Evolutionary conservation across 2,329 filamentous ascomycete genomes (phyloP).

Genomic region (Gyromitra esculenta): DNA sequence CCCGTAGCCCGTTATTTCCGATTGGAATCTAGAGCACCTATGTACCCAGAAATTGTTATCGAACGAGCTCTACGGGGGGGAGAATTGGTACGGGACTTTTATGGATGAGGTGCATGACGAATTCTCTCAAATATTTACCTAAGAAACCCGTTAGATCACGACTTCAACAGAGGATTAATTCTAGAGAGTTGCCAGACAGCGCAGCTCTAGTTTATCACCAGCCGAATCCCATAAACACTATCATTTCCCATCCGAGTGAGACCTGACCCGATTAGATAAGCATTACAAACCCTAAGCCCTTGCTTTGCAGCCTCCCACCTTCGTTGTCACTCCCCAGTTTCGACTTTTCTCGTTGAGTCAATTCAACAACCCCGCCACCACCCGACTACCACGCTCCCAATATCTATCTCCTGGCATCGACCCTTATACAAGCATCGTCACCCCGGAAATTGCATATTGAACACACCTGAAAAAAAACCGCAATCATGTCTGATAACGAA

Average conservation of each 20-base stretch:
- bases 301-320: background rate
- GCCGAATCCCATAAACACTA: background rate
- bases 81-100: too few species aligned
- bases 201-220: background rate
- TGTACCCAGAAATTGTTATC: too few species aligned
- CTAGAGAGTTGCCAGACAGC: too few species aligned
- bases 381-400: slow-evolving; percentile 30
- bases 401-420: slow-evolving; percentile 32
- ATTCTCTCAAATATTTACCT: too few species aligned
- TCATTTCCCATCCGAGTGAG: slow-evolving; percentile 29
- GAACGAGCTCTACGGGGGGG: too few species aligned
- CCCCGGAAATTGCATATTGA: background rate
- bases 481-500: slow-evolving; percentile 55
- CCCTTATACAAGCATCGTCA: background rate
- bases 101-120: background rate
- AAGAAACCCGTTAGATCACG: too few species aligned
- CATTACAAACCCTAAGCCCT: slow-evolving; percentile 36
- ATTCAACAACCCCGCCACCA: slow-evolving; percentile 42
- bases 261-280: slow-evolving; percentile 29
- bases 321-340: slow-evolving; percentile 38
- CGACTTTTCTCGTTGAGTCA: slow-evolving; percentile 43
- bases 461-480: background rate
- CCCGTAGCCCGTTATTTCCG: too few species aligned
- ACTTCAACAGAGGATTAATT: too few species aligned
- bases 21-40: too few species aligned